Evolutionary conservation across 176 grass and related monocot species (phyloP), one percentile per base, ranked within the genome.

Genomic region (Lolium perenne): DNA sequence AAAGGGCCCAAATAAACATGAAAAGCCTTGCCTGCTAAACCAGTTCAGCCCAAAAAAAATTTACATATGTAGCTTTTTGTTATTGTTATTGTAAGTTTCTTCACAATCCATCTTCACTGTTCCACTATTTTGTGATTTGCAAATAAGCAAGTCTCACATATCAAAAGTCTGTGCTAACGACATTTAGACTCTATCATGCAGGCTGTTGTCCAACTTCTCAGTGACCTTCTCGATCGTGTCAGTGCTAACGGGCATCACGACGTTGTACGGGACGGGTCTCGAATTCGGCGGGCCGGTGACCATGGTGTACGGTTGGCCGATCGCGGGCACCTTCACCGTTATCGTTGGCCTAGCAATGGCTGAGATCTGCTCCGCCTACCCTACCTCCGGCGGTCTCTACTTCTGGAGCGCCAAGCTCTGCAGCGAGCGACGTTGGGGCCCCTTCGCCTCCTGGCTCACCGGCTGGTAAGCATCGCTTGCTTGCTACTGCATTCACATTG

Each of bases 321-420:
- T 92, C 11, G 93, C 95, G 14, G 95, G 93, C 13, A 26, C 51
- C 22, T 93, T 98, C 89, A 95, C 93, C 21, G 62, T 93, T 68
- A 58, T 81, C 10, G 89, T 98, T 0, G 95, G 95, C 2, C 82
- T 98, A 2, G 85, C 93, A 59, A 98, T 98, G 95, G 93, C 89
- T 23, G 95, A 98, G 91, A 93, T 98, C 20, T 98, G 95, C 76
- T 98, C 95, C 20, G 90, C 93, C 8, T 98, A 89, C 85, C 95
- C 95, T 0, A 98, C 95, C 23, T 98, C 95, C 0, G 93, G 91
- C 3, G 95, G 93, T 0, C 88, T 98, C 69, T 98, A 98, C 86
- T 98, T 93, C 81, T 98, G 92, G 91, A 95, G 95, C 59, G 91
- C 95, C 20, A 88, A 66, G 77, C 93, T 95, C 23, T 94, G 93